Base-by-base conservation (phyloP, 2,329 filamentous ascomycete species). In the Blastomyces gilchristii region DNA sequence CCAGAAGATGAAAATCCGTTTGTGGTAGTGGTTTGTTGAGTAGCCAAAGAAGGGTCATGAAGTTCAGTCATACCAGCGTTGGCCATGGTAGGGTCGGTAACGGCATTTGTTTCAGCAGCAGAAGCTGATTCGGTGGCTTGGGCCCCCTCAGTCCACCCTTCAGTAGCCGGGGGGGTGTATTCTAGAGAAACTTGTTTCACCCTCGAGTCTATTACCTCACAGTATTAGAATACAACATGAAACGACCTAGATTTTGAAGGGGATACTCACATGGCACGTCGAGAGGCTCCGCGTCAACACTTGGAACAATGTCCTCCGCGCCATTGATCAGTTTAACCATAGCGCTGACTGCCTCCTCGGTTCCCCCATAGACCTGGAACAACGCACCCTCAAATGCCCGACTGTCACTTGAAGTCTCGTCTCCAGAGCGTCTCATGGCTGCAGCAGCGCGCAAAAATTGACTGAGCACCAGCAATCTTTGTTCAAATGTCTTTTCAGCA, bases 361-460 rank as follows among this genome's bases (percentile, higher is more conserved):
- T 83, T 50, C 85, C 85, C 66, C 83, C 84, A 67, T 87, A 87
- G 41, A 87, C 82, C 68, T 85, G 78, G 64, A 85, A 78, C 63
- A 87, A 73, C 12, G 83, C 83, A 64, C 84, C 85, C 74, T 87
- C 85, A 65, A 87, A 87, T 18, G 84, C 85, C 70, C 80, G 82
- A 67, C 78, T 83, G 68, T 86, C 82, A 18, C 80, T 78, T 2
- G 81, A 80, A 62, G 81, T 79, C 59, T 83, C 81, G 65, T 86
- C 83, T 60, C 84, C 82, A 50, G 79, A 75, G 63, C 82, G 82
- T 67, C 85, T 80, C 73, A 84, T 82, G 59, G 82, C 81, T 64
- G 85, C 85, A 47, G 85, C 85, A 53, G 84, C 81, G 67, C 83
- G 80, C 67, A 87, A 72, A 76, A 87, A 87, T 68, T 83, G 82